phyloP scores from a whole-genome alignment of 306 rosid genomes.

The Citrullus amarus region DNA sequence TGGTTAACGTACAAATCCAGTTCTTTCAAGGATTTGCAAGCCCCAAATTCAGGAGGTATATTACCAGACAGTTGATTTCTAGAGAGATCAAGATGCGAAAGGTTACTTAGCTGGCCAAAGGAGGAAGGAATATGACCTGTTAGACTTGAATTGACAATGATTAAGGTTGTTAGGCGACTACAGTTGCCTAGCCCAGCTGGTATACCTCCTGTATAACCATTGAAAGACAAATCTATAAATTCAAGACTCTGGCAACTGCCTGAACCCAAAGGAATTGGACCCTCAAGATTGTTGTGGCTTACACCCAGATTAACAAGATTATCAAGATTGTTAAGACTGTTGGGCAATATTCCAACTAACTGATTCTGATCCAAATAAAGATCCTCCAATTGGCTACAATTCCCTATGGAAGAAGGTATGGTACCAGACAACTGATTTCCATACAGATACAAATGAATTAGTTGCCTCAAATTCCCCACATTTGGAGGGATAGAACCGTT shows the following conservation, averaged over 20 bases:
- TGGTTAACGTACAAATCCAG: slow-evolving; percentile 42
- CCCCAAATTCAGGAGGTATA: slow-evolving; percentile 61
- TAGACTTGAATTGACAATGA: slow-evolving; percentile 26
- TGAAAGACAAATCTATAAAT: slow-evolving; percentile 44
- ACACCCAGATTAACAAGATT: slow-evolving; percentile 24
- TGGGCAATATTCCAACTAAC: slow-evolving; percentile 43
- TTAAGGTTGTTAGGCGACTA: slow-evolving; percentile 21
- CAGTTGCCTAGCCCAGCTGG: slow-evolving; percentile 63
- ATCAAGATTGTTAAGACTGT: slow-evolving; percentile 31
- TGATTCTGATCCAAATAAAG: slow-evolving; percentile 23
- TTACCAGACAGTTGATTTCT: slow-evolving; percentile 44
- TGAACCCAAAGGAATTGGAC: slow-evolving; percentile 44
- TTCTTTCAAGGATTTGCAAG: slow-evolving; percentile 39
- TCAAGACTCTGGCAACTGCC: slow-evolving; percentile 26
- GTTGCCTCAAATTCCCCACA: slow-evolving; percentile 28
- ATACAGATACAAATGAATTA: slow-evolving; percentile 15
- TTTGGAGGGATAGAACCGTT: slow-evolving; percentile 44
- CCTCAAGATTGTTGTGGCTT: slow-evolving; percentile 28
- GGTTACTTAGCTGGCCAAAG: slow-evolving; percentile 37
- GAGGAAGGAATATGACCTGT: slow-evolving; percentile 60
- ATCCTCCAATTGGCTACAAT: slow-evolving; percentile 35
- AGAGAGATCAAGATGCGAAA: slow-evolving; percentile 29
- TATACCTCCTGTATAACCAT: slow-evolving; percentile 42
- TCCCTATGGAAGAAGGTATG: slow-evolving; percentile 61
- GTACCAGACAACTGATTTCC: slow-evolving; percentile 32